Evolutionary conservation across 768 basidiomycete species (phyloP), one percentile per base, ranked within the genome.

Genomic region (Imleria badia): DNA sequence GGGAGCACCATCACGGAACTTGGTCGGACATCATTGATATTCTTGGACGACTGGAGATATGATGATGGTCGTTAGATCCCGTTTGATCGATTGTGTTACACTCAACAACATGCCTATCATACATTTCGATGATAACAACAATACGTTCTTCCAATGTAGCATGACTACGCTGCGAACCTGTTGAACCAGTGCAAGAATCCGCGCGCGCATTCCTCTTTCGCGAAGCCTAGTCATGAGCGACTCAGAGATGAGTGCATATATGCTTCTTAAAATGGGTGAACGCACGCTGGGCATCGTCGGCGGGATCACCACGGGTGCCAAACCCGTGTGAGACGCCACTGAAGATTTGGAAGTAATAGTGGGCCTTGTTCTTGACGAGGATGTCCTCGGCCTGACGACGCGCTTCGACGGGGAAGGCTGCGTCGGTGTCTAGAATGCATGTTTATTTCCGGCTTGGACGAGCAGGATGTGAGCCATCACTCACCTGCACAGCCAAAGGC

Each of bases 321-420:
- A 77, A 77, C 5, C 76, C 75, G 29, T 77, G 76, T 9, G 60
- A 56, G 12, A 78, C 71, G 0, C 73, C 70, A 6, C 80, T 78
- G 63, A 86, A 86, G 15, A 82, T 61, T 44, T 85, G 84, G 56
- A 84, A 72, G 56, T 82, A 78, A 63, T 85, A 86, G 1, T 69
- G 72, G 0, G 78, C 76, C 50, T 81, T 81, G 22, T 64, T 71
- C 50, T 77, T 78, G 9, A 76, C 72, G 15, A 87, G 66, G 10
- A 84, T 78, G 45, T 83, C 81, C 55, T 85, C 85, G 0, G 80
- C 81, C 2, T 76, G 72, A 23, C 78, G 79, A 31, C 85, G 81
- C 0, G 76, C 75, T n/a, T 75, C 73, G 1, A 72, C 22, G 2
- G 81, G 75, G 73, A 86, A 86, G 1, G 82, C 76, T 2, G 60